Base-by-base conservation (phyloP, 169 alveolate species). In the Eimeria necatrix region DNA sequence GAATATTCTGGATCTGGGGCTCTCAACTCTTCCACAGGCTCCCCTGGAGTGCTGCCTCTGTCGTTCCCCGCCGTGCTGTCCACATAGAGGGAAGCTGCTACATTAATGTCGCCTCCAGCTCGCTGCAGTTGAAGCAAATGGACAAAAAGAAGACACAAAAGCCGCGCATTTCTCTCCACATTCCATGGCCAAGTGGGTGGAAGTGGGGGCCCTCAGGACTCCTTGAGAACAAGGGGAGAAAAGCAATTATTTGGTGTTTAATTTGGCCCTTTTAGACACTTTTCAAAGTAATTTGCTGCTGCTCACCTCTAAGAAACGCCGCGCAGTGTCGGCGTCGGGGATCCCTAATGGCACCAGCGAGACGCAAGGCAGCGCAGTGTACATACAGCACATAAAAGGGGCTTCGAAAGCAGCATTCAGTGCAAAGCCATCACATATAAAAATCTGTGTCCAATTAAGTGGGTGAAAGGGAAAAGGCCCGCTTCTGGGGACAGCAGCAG, bases 1-100 rank as follows among this genome's bases (percentile, higher is more conserved):
- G 89, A 32, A 22, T 80, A 80, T 48, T 80, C 71, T 14, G 89
- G 89, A 52, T 80, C 89, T 24, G 89, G 89, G 73, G 89, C 89
- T 70, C 89, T 80, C 51, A 80, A 49, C 6, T 59, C 89, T n/a
- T 80, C 89, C 26, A 22, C 85, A 14, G 56, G 4, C 41, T 8
- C 49, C 64, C 22, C 60, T 49, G 73, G 46, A 5, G 88, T 32
- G 41, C 49, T 22, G 20, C 60, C 73, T 46, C 52, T 49, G 51
- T 52, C 73, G 22, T 24, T 52, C 49, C 26, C 46, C 53, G 61
- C 89, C 10, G 51, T 24, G 8, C 61, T 51, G 73, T 80, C 89
- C 20, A 80, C 8, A 49, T 80, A 80, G 52, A 80, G 89, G 32
- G 89, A 41, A 14, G 89, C 89, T 14, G 89, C 89, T n/a, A 70